phyloP scores from a whole-genome alignment of 768 basidiomycete species.

The Termitomyces sp. region DNA sequence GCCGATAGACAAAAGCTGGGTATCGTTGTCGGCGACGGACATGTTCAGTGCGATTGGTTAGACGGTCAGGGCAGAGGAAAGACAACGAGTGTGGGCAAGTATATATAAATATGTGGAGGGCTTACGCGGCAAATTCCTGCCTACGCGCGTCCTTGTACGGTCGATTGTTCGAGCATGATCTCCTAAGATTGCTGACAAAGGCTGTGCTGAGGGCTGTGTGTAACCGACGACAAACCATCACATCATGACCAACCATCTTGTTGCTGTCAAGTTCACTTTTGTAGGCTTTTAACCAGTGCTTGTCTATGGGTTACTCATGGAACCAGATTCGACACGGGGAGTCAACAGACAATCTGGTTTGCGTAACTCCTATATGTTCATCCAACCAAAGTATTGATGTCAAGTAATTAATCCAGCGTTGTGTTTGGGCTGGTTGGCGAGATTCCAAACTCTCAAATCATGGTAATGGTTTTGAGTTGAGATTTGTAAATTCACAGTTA shows the following conservation, averaged over 20 bases:
- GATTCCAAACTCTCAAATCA: constrained; percentile 74
- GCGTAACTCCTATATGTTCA: constrained; percentile 12
- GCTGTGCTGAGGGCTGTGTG: not conserved
- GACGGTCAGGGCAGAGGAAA: constrained; percentile 6
- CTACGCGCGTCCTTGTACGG: constrained; percentile 7
- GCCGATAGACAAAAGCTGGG: constrained; percentile 62
- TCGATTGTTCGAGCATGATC: constrained; percentile 3
- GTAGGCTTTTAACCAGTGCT: constrained; percentile 18
- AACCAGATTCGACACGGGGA: constrained; percentile 70
- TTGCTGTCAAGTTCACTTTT: constrained; percentile 33
- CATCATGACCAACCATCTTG: not conserved
- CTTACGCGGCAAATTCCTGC: constrained; percentile 18
- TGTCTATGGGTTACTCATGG: not conserved
- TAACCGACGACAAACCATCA: too few relatives aligned
- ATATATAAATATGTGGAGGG: not conserved
- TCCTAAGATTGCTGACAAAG: not conserved
- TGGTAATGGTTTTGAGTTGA: constrained; percentile 34
- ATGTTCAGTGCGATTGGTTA: constrained; percentile 9
- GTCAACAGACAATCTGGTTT: constrained; percentile 69
- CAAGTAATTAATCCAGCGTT: constrained; percentile 12
- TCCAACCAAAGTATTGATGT: not conserved
- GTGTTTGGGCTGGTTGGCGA: constrained; percentile 71
- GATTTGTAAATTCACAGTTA: not conserved
- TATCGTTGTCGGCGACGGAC: constrained; percentile 32
- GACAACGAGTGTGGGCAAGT: constrained; percentile 3